Base-by-base conservation (phyloP, 176 grass and related monocot species). In the Alloteropsis semialata region DNA sequence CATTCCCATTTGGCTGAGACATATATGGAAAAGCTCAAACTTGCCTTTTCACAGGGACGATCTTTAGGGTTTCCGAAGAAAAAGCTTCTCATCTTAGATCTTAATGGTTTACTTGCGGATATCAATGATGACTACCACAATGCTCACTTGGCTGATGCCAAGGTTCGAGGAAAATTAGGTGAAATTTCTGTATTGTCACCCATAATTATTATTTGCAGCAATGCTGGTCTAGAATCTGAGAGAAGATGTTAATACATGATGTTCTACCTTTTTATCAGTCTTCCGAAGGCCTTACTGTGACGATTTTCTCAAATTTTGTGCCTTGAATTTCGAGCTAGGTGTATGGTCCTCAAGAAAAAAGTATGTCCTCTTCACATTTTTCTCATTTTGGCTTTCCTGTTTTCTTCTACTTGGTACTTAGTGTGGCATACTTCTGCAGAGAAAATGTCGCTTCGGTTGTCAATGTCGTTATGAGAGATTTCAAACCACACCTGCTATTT, bases 61-160 rank as follows among this genome's bases (percentile, higher is more conserved):
- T 50, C 77, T 42, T 79, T 90, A 79, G 43, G 45, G 29, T 17
- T 49, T 56, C 66, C 46, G 11, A 88, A 69, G 81, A 98, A 86
- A 83, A 98, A 95, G n/a, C 90, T 98, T 82, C 84, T 98, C 84
- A 79, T 98, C 58, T 87, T 98, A 84, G 96, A 98, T 91, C 86
- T 98, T 63, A 98, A 98, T 53, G 96, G 96, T 58, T 91, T 98
- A 58, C 93, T 98, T 88, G 96, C 79, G 16, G 96, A 98, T 85
- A 95, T 98, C 72, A 91, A 90, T 56, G 16, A 69, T 18, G 88
- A 93, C 60, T 82, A 74, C 69, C 75, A 67, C 33, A 89, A 80
- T 82, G 74, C 82, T 89, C 85, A 80, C 64, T 83, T 84, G 80
- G 90, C 89, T 42, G 77, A 95, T 85, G 90, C 68, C 39, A 95